Conservation (phyloP, 306 rosid genomes). For the Gastrolobium bilobum region DNA sequence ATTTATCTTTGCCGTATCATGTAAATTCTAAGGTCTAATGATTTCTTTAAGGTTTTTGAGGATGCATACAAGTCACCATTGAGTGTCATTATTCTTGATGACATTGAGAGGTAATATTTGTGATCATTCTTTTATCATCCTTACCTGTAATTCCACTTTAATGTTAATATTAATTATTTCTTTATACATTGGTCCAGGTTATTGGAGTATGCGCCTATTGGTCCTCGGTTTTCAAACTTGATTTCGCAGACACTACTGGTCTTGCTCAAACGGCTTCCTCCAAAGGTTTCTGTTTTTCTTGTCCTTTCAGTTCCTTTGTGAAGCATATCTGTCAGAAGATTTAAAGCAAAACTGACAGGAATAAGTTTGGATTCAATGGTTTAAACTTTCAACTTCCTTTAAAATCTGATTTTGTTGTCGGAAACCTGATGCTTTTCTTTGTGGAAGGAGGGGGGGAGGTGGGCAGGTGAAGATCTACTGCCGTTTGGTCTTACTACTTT, state of each 20-base stretch:
- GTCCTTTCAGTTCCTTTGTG: conserved; percentile 33
- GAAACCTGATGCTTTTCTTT: neutral
- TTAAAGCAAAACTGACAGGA: conserved; percentile 16
- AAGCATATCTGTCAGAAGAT: conserved; percentile 35
- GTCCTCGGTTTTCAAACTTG: conserved; percentile 94
- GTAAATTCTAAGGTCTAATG: conserved; percentile 42
- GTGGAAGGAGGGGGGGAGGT: neutral
- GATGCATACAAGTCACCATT: conserved; percentile 98
- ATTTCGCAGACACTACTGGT: conserved; percentile 88
- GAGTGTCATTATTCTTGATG: conserved; percentile 96
- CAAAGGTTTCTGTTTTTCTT: conserved; percentile 73
- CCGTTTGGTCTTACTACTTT: conserved; percentile 15
- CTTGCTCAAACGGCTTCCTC: conserved; percentile 91
- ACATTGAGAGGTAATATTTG: conserved; percentile 82
- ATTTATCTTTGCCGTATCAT: conserved; percentile 30
- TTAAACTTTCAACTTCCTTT: conserved; percentile 24
- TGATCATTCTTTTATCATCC: conserved; percentile 46
- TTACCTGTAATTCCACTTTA: conserved; percentile 23
- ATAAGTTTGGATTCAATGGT: conserved; percentile 11
- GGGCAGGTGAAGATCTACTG: conserved; percentile 33
- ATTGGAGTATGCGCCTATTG: conserved; percentile 89
- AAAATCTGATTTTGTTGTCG: conserved; percentile 7
- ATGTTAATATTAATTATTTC: conserved; percentile 17
- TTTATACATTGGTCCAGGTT: conserved; percentile 61
- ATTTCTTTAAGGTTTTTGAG: conserved; percentile 81